Percentiles rank a stretch among this genome's conserved stretches.
These are phyloP conservation scores for Azolla pinnata DNA, from an alignment of 75 land plant species.

Conservation along the genomic window DNA sequence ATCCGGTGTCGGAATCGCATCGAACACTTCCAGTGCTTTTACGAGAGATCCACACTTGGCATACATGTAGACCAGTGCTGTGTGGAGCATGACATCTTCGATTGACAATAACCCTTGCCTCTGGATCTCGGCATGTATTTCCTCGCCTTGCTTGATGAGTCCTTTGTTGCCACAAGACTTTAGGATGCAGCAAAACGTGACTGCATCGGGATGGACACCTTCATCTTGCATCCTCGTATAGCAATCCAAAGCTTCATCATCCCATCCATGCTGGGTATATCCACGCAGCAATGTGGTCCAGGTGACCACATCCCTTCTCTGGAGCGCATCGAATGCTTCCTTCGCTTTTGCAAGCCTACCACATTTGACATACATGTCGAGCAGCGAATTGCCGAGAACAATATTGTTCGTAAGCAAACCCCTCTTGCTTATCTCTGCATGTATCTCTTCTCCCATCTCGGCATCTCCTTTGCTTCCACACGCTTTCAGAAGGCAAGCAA, in stretches of 20 bases:
- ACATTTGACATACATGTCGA: constrained; percentile 19
- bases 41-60: constrained; percentile 25
- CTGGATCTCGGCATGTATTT: constrained; percentile 36
- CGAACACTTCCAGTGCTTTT: constrained; percentile 4
- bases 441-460: neutral
- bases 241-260: constrained; percentile 31
- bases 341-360: constrained; percentile 41
- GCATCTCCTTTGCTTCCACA: neutral
- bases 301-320: constrained; percentile 42
- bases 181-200: constrained; percentile 38
- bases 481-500: neutral
- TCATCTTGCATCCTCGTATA: constrained; percentile 40
- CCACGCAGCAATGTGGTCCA: constrained; percentile 64
- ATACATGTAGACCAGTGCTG: constrained; percentile 67
- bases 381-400: constrained; percentile 2
- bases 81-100: constrained; percentile 36
- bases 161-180: constrained; percentile 42
- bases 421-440: neutral
- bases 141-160: constrained; percentile 28
- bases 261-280: constrained; percentile 32
- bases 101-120: constrained; percentile 13
- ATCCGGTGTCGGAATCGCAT: constrained; percentile 8
- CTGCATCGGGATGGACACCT: constrained; percentile 31
- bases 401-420: constrained; percentile 1
- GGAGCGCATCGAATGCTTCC: constrained; percentile 30